phyloP scores from a whole-genome alignment of 2,329 filamentous ascomycete genomes.

The Curvularia sp. region DNA sequence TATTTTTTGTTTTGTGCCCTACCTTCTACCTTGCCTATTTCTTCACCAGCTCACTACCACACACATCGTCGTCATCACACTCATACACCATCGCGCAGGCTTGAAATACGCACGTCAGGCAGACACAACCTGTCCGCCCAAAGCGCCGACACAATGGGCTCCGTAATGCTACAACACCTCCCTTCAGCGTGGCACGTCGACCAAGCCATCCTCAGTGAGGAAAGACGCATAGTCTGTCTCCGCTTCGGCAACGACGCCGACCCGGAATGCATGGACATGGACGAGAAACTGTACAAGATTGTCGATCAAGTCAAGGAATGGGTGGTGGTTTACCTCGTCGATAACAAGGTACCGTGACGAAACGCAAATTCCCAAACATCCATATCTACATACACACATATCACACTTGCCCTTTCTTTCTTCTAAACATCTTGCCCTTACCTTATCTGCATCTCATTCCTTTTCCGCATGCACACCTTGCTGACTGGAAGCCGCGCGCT shows the following conservation, averaged over 20 bases:
- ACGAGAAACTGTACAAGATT: conserved; percentile 35
- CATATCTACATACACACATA: too few species aligned
- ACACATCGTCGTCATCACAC: background rate
- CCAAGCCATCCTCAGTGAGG: conserved; percentile 80
- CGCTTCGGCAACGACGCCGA: conserved; percentile 86
- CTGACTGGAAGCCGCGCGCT: background rate
- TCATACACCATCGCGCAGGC: background rate
- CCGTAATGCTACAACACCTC: conserved; percentile 87
- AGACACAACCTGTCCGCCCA: background rate
- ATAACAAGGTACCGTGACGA: conserved; percentile 66
- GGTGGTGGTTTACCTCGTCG: conserved; percentile 82
- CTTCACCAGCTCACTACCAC: background rate
- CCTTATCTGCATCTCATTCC: too few species aligned
- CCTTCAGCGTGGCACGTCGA: conserved; percentile 95
- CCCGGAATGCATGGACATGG: conserved; percentile 63
- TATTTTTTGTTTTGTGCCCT: background rate
- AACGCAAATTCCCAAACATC: too few species aligned
- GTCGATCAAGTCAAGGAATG: conserved; percentile 76
- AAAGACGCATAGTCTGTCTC: conserved; percentile 86
- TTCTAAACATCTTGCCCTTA: background rate
- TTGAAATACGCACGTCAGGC: background rate
- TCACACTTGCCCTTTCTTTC: too few species aligned
- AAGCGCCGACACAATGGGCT: conserved; percentile 64
- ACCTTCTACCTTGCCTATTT: background rate
- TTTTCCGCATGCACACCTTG: background rate